Conservation (phyloP, 2,329 filamentous ascomycete species). For the Raffaelea deltoideospora region DNA sequence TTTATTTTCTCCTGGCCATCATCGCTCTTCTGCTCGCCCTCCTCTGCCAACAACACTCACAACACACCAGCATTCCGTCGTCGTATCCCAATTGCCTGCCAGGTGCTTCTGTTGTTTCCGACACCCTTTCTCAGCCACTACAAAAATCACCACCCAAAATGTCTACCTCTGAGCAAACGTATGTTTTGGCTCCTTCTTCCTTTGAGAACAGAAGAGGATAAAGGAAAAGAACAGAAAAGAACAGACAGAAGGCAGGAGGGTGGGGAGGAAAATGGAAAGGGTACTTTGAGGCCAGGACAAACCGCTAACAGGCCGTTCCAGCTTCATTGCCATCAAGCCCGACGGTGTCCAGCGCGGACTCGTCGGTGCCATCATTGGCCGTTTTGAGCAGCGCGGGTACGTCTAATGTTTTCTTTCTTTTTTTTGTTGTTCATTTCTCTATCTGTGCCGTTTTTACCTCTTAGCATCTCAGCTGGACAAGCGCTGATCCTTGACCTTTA, state of each 20-base stretch:
- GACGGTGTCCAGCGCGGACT: constrained; percentile 99
- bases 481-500: constrained; percentile 18
- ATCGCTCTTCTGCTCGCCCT: constrained; percentile 6
- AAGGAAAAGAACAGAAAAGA: too few relatives aligned
- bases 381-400: constrained; percentile 93
- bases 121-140: constrained; percentile 13
- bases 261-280: too few relatives aligned
- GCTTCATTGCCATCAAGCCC: constrained; percentile 99
- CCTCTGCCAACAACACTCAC: constrained; percentile 6
- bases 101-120: constrained; percentile 1
- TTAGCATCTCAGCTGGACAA: background rate
- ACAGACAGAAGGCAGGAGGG: constrained; percentile 7
- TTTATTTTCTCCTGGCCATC: constrained; percentile 17
- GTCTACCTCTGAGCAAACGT: constrained; percentile 84
- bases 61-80: background rate
- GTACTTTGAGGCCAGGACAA: too few relatives aligned
- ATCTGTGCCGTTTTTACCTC: too few relatives aligned
- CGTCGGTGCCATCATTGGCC: constrained; percentile 90
- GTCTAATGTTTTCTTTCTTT: constrained; percentile 16
- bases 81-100: too few relatives aligned
- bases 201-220: constrained; percentile 6
- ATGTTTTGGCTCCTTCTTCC: constrained; percentile 22
- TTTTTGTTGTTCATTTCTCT: constrained; percentile 4
- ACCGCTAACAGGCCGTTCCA: too few relatives aligned
- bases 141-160: constrained; percentile 34